Evolutionary conservation across 2,329 filamentous ascomycete genomes (phyloP).

Genomic region (Chrysosporium keratinophilum): DNA sequence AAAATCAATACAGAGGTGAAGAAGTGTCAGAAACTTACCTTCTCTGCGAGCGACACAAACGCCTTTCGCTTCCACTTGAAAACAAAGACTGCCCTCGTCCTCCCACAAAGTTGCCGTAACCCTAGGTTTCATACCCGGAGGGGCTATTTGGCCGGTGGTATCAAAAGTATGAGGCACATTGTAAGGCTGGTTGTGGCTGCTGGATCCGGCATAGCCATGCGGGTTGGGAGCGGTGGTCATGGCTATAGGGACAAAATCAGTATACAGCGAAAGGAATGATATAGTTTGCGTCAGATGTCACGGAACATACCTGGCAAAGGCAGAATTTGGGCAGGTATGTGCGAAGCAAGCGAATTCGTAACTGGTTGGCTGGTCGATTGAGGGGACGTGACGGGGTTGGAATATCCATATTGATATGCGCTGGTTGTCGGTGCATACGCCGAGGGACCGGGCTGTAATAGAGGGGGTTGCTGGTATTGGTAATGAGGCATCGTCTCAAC

Average conservation of each 20-base stretch:
- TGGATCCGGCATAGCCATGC: constrained; percentile 33
- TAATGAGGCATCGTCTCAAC: constrained; percentile 67
- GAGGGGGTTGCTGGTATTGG: constrained; percentile 60
- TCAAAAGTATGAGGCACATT: constrained; percentile 47
- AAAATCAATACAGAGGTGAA: constrained; percentile 5
- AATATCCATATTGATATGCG: constrained; percentile 64
- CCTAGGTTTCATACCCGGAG: constrained; percentile 87
- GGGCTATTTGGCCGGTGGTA: constrained; percentile 82
- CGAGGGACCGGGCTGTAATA: constrained; percentile 60
- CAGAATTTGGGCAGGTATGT: constrained; percentile 59
- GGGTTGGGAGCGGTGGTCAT: constrained; percentile 22
- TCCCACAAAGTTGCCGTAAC: constrained; percentile 97
- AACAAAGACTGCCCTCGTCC: constrained; percentile 93
- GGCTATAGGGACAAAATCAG: constrained; percentile 5
- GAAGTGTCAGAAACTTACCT: constrained; percentile 45
- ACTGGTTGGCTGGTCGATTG: constrained; percentile 57
- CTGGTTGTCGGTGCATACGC: constrained; percentile 53
- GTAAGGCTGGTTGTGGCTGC: constrained; percentile 42
- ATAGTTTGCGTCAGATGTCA: not conserved
- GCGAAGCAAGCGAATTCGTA: constrained; percentile 57
- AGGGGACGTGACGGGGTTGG: constrained; percentile 72
- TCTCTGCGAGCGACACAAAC: constrained; percentile 92
- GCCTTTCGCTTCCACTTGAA: constrained; percentile 91
- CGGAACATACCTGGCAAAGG: constrained; percentile 46
- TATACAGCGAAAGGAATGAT: not conserved